Conservation (phyloP, 495 filamentous ascomycete genomes). For the Penicillium salamii region DNA sequence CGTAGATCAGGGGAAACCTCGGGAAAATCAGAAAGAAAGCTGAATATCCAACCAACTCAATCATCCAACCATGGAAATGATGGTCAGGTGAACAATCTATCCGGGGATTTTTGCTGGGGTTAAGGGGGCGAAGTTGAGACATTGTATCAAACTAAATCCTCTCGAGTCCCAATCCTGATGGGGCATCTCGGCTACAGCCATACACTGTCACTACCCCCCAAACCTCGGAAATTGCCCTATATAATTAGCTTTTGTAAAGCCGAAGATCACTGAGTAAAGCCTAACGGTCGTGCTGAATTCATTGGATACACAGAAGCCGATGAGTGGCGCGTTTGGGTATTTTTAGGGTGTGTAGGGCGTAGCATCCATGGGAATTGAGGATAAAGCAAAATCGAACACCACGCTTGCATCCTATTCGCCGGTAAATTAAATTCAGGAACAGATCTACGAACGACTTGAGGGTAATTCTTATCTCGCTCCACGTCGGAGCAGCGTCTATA, state of each 20-base stretch:
- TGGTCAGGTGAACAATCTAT: background rate
- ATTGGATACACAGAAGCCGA: background rate
- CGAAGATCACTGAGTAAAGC: background rate
- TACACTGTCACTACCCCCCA: background rate
- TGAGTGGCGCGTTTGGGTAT: too few species aligned
- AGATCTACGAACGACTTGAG: too few species aligned
- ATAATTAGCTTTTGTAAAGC: background rate
- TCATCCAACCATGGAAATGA: background rate
- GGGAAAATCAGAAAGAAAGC: too few species aligned
- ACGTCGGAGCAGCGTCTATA: too few species aligned
- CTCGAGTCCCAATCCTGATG: background rate
- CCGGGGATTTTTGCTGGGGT: background rate
- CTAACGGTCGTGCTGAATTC: background rate
- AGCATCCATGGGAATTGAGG: too few species aligned
- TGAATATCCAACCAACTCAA: too few species aligned
- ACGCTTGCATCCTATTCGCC: too few species aligned
- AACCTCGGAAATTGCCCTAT: background rate
- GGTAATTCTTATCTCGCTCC: too few species aligned
- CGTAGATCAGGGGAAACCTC: constrained; percentile 4
- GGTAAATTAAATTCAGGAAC: too few species aligned
- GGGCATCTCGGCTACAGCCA: background rate
- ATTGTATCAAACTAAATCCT: constrained; percentile 1
- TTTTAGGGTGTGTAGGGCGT: too few species aligned
- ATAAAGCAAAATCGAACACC: too few species aligned
- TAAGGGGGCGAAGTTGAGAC: background rate